Evolutionary conservation across 75 land plant genomes (phyloP).

Genomic region (Selaginella moellendorffii): DNA sequence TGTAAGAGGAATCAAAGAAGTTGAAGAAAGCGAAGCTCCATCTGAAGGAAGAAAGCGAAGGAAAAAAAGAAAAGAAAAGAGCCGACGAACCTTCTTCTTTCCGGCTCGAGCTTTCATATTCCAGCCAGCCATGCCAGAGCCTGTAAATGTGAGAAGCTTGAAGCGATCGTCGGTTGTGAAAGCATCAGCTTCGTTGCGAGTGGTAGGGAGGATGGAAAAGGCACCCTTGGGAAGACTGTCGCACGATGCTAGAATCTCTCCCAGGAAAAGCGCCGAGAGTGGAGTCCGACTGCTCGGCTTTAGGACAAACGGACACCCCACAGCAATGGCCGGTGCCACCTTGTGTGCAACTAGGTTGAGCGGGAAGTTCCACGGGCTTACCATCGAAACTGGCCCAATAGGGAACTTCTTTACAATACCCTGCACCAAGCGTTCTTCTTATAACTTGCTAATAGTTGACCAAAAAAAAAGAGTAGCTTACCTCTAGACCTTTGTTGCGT

Average conservation of each 20-base stretch:
- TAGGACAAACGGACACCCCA: slow-evolving; percentile 34
- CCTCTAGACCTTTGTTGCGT: slow-evolving; percentile 31
- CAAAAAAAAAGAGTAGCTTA: no score
- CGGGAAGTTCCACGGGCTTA: slow-evolving; percentile 39
- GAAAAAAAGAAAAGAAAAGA: no score
- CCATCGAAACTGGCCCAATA: slow-evolving; percentile 35
- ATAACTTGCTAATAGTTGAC: no score
- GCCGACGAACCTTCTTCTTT: slow-evolving; percentile 28
- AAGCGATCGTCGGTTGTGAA: slow-evolving; percentile 32
- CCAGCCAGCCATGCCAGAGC: slow-evolving; percentile 34
- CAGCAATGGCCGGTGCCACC: slow-evolving; percentile 37
- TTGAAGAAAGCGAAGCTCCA: not conserved
- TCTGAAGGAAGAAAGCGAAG: no score
- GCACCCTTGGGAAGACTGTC: slow-evolving; percentile 26
- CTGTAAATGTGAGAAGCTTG: slow-evolving; percentile 33
- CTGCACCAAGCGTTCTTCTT: no score
- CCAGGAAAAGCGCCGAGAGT: slow-evolving; percentile 23
- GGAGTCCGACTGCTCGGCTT: slow-evolving; percentile 35
- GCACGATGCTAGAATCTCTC: slow-evolving; percentile 23
- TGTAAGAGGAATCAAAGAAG: slow-evolving; percentile 1
- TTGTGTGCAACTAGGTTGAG: slow-evolving; percentile 34
- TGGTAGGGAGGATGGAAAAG: slow-evolving; percentile 30
- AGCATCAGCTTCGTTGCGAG: slow-evolving; percentile 25
- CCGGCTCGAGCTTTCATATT: slow-evolving; percentile 32
- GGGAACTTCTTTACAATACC: slow-evolving; percentile 32